These are phyloP conservation scores for Pyricularia sp. DNA, from an alignment of 2,329 filamentous ascomycete species.

Conservation along the genomic window DNA sequence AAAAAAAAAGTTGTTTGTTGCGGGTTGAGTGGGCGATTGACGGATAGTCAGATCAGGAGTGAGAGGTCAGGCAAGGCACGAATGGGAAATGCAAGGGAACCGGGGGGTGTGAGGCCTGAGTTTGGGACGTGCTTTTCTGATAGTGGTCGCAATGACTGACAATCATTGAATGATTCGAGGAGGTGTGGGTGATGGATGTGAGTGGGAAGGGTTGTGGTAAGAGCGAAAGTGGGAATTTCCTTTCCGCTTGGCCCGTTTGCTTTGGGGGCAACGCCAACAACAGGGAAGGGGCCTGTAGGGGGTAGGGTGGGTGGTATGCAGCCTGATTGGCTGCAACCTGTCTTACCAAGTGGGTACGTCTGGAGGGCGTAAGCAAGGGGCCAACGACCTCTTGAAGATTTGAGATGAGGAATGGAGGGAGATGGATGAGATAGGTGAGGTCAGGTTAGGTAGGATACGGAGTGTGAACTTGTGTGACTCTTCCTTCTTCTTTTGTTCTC, in stretches of 20 bases:
- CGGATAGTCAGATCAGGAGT: constrained; percentile 5
- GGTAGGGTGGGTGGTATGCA: background rate
- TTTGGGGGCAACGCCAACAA: background rate
- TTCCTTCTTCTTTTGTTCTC: background rate
- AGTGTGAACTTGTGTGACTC: constrained; percentile 1
- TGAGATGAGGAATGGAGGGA: background rate
- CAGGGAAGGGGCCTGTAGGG: background rate
- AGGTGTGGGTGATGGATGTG: background rate
- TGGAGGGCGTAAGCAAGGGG: background rate
- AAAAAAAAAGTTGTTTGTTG: constrained; percentile 4
- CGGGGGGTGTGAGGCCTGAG: constrained; percentile 8
- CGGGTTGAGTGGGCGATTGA: constrained; percentile 5
- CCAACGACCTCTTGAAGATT: background rate
- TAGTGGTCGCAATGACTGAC: background rate
- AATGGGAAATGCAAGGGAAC: constrained; percentile 13
- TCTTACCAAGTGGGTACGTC: background rate
- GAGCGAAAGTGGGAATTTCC: background rate
- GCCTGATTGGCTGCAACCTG: background rate
- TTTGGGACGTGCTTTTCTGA: background rate
- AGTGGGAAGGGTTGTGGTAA: background rate
- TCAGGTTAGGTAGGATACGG: background rate
- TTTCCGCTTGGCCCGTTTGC: background rate
- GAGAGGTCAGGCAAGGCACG: constrained; percentile 13
- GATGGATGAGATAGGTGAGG: background rate
- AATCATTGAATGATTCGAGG: background rate